Conservation (phyloP, 768 basidiomycete genomes). For the Lactarius sp. region DNA sequence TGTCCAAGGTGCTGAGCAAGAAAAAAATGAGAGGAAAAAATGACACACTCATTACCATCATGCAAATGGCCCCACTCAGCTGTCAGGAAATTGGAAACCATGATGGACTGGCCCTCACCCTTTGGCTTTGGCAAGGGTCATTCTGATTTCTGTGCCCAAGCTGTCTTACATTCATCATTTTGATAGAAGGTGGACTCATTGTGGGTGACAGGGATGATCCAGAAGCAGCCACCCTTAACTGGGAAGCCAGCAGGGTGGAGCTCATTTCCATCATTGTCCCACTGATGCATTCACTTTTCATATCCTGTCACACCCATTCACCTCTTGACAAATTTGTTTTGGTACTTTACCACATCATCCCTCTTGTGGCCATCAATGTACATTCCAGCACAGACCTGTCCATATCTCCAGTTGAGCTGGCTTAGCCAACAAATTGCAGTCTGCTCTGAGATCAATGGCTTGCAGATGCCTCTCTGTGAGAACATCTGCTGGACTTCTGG, state of each 20-base stretch:
- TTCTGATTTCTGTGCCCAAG: not conserved
- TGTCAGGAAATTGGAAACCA: slow-evolving; percentile 30
- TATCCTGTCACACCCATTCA: too few species aligned
- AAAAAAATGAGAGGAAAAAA: not conserved
- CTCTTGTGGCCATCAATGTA: too few species aligned
- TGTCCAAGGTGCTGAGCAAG: slow-evolving; percentile 3
- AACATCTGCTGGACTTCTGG: slow-evolving; percentile 32
- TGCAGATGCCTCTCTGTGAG: slow-evolving; percentile 33
- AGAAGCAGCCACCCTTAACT: too few species aligned
- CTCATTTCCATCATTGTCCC: too few species aligned
- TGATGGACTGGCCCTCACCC: slow-evolving; percentile 34
- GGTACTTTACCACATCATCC: slow-evolving; percentile 36
- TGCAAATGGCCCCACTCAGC: slow-evolving; percentile 32
- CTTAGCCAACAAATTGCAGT: slow-evolving; percentile 40
- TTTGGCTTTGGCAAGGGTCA: slow-evolving; percentile 25
- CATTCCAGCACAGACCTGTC: slow-evolving; percentile 30
- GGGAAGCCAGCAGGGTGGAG: too few species aligned
- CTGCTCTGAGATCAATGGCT: slow-evolving; percentile 28
- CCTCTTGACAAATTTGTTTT: slow-evolving; percentile 29
- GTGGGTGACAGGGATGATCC: too few species aligned
- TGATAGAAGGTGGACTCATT: slow-evolving; percentile 2
- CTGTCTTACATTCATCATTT: slow-evolving; percentile 11
- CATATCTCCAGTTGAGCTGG: slow-evolving; percentile 33
- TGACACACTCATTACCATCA: slow-evolving; percentile 24
- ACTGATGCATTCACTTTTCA: too few species aligned